Percentiles rank a stretch among this genome's conserved stretches.
These are phyloP conservation scores for Paraconiothyrium sp. DNA, from an alignment of 2,329 filamentous ascomycete species.

Conservation along the genomic window DNA sequence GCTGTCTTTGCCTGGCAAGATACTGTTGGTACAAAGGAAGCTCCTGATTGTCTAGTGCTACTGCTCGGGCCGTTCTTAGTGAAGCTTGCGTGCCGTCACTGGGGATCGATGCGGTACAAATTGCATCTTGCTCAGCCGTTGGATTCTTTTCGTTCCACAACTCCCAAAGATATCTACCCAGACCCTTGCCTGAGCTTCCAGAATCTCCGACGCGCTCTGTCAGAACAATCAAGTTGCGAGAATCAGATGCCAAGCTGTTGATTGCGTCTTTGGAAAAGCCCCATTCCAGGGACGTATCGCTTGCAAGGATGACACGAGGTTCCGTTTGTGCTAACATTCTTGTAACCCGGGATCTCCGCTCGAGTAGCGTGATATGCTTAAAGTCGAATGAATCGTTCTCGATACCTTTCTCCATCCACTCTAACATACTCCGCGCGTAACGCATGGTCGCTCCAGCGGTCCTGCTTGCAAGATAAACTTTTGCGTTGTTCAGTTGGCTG, in stretches of 20 bases:
- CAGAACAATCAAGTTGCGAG: conserved; percentile 84
- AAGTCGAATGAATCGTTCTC: conserved; percentile 96
- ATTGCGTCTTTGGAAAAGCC: conserved; percentile 89
- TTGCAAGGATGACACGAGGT: conserved; percentile 85
- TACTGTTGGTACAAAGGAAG: conserved; percentile 88
- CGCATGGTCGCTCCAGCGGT: conserved; percentile 89
- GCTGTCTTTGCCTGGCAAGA: conserved; percentile 84
- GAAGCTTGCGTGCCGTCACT: conserved; percentile 63
- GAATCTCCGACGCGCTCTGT: conserved; percentile 74
- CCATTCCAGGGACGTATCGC: conserved; percentile 91
- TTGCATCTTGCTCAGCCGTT: conserved; percentile 34
- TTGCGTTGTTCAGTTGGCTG: conserved; percentile 60
- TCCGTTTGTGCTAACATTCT: conserved; percentile 67
- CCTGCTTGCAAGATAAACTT: conserved; percentile 83
- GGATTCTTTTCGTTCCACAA: conserved; percentile 47
- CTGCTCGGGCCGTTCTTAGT: conserved; percentile 57
- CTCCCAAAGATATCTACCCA: conserved; percentile 81
- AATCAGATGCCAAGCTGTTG: conserved; percentile 75
- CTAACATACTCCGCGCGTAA: conserved; percentile 92
- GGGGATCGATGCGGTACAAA: conserved; percentile 67
- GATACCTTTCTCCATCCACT: conserved; percentile 99
- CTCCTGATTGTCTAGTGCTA: conserved; percentile 78
- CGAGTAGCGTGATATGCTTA: conserved; percentile 81
- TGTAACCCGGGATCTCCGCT: conserved; percentile 81
- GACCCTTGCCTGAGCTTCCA: conserved; percentile 43